Percentiles rank a stretch among this genome's conserved stretches.
Conservation (phyloP, 1,139 yeast genomes). For the Lodderomyces oxycetoniae region DNA sequence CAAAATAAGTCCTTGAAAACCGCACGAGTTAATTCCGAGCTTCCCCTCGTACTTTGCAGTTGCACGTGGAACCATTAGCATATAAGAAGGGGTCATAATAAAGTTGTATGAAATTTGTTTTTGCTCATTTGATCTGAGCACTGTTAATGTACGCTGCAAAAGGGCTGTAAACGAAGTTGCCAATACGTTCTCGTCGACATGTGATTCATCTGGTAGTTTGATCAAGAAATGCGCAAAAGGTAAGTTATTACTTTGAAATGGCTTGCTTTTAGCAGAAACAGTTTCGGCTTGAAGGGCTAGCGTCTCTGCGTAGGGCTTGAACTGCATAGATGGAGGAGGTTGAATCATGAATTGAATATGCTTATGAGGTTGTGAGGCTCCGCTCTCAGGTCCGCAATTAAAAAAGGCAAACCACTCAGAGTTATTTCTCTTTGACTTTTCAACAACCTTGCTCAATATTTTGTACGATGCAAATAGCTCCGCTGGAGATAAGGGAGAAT, state of each 20-base stretch:
- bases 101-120: constrained; percentile 66
- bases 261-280: constrained; percentile 54
- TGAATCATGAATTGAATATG: constrained; percentile 81
- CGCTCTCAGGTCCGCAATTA: constrained; percentile 83
- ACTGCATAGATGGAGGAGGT: constrained; percentile 42
- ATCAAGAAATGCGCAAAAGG: constrained; percentile 84
- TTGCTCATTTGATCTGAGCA: constrained; percentile 49
- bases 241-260: constrained; percentile 54
- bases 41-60: constrained; percentile 31
- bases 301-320: constrained; percentile 55
- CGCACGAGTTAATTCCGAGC: constrained; percentile 74
- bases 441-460: constrained; percentile 35
- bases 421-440: constrained; percentile 15
- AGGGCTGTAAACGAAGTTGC: constrained; percentile 65
- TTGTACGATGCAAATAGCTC: constrained; percentile 61
- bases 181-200: constrained; percentile 48
- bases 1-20: constrained; percentile 70
- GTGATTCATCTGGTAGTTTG: constrained; percentile 48
- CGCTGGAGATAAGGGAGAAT: constrained; percentile 60
- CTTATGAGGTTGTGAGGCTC: constrained; percentile 91
- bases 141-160: constrained; percentile 65
- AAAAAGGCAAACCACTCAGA: constrained; percentile 65
- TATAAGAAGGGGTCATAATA: constrained; percentile 74
- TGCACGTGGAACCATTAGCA: constrained; percentile 81
- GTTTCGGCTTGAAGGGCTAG: constrained; percentile 32